Base-by-base conservation (phyloP, 2,329 filamentous ascomycete genomes). In the Monosporascus sp. region DNA sequence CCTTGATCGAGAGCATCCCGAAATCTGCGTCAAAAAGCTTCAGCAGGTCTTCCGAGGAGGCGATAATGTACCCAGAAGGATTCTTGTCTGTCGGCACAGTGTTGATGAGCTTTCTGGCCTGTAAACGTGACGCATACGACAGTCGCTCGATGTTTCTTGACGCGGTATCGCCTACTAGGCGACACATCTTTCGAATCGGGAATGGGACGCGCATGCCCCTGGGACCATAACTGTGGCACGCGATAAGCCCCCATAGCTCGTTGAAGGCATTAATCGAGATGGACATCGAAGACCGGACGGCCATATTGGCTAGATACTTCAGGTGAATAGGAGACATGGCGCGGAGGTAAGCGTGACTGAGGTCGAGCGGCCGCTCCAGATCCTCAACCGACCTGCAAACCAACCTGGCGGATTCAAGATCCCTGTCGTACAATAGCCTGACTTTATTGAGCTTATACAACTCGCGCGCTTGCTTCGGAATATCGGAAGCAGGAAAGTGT, bases 251-350 rank as follows among this genome's bases (percentile, higher is more conserved):
- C 92, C 91, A 96, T 0, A 96, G 72, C 61, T 95, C 88, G 60
- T 82, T 79, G 61, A 95, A 94, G 0, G 89, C 89, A 58, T 90
- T 94, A 64, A 96, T 89, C 1, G 90, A 95, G 55, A 96, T 91
- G 0, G 90, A 96, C 90, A 96, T 96, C 58, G 90, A 96, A 0
- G 90, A 90, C n/a, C 90, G 84, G 0, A 96, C 90, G 7, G 85
- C 86, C 91, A 96, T 96, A 65, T 96, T 91, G 6, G 74, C 80
- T 3, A 96, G 76, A 61, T 96, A 96, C 64, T 95, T 95, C 51
- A 96, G 70, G 64, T 94, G 90, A 42, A 96, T 92, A 0, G 91
- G 90, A 1, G 90, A 95, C 83, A 96, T 96, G 57, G 92, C 90
- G 51, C 91, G 83, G 2, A 96, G 79, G 64, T 95, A 94, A 0